Evolutionary conservation across 495 filamentous ascomycete genomes (phyloP), one percentile per base, ranked within the genome.

Genomic region (Poronia punctata): DNA sequence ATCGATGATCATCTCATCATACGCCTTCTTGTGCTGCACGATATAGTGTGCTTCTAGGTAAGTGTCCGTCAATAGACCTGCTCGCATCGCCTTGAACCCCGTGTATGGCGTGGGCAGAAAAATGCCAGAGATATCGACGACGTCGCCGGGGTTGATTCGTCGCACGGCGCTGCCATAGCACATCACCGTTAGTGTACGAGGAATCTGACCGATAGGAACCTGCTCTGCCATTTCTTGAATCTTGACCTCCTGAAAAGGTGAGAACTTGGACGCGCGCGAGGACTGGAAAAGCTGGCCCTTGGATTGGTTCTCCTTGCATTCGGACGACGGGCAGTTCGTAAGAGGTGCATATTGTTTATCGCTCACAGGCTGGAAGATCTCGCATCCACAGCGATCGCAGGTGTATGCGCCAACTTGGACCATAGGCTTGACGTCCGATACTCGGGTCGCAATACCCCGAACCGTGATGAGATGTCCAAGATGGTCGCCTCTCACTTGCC

Each of bases 181-280:
- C 53, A 93, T 79, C 11, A 98, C 62, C 1, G 90, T 96, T 34
- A 98, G 65, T 28, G 82, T 83, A 33, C 92, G 79, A 15, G 92
- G 92, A 45, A 98, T 97, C 58, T 98, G 92, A 19, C 92, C 92
- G 44, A 98, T 90, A 7, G 92, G 92, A 1, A 98, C 92, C 58
- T 98, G 92, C 51, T 97, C 92, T 19, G 92, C 89, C 75, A 97
- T 84, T 62, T 98, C 92, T 66, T 98, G 93, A 50, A 98, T 86
- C 67, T 96, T 96, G 55, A 97, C 82, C 63, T 98, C 92, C 62
- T 98, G 92, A 75, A 97, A 98, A 3, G 92, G 87, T 53, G 94
- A 64, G 57, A 96, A 98, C 57, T 97, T 97, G 21, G 89, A 96
- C 0, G 93, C 92, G 46, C 92, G 76, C 1, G 90, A 94, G 0